phyloP scores from a whole-genome alignment of 345 rosid genomes.

The Gossypium raimondii region DNA sequence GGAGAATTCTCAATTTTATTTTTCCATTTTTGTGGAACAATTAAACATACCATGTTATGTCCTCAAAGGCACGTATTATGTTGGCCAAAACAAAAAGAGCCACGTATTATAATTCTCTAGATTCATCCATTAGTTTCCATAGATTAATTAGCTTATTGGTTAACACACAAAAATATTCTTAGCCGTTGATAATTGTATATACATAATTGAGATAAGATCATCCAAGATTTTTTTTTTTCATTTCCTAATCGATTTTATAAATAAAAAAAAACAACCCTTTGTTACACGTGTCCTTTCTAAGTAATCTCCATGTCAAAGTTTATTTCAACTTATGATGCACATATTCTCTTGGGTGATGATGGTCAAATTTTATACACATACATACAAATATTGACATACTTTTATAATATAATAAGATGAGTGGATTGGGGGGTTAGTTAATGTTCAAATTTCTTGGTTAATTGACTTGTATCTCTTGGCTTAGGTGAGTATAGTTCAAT shows the following conservation, averaged over 20 bases:
- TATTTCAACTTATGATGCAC: slow-evolving; percentile 13
- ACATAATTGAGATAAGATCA: not conserved
- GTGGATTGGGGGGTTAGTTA: slow-evolving; percentile 23
- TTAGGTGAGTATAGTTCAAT: slow-evolving; percentile 29
- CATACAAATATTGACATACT: not conserved
- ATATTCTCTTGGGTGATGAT: not conserved
- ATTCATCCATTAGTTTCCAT: slow-evolving; percentile 10
- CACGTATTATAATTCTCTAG: not conserved
- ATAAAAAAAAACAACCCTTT: no score
- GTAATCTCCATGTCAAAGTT: slow-evolving; percentile 19
- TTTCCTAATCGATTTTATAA: not conserved
- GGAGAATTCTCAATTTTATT: not conserved
- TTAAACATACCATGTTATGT: slow-evolving; percentile 12
- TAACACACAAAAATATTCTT: not conserved
- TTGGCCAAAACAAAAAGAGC: no score
- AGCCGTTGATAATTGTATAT: not conserved
- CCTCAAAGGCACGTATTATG: slow-evolving; percentile 15
- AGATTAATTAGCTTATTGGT: slow-evolving; percentile 12
- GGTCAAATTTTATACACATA: not conserved
- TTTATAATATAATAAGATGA: not conserved
- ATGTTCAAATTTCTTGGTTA: slow-evolving; percentile 24
- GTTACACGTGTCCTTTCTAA: slow-evolving; percentile 13
- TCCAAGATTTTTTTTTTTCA: not conserved
- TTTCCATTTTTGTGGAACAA: not conserved
- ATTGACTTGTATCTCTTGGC: slow-evolving; percentile 38